Conservation (phyloP, 805 yeast species). For the Candida namnaoensis region DNA sequence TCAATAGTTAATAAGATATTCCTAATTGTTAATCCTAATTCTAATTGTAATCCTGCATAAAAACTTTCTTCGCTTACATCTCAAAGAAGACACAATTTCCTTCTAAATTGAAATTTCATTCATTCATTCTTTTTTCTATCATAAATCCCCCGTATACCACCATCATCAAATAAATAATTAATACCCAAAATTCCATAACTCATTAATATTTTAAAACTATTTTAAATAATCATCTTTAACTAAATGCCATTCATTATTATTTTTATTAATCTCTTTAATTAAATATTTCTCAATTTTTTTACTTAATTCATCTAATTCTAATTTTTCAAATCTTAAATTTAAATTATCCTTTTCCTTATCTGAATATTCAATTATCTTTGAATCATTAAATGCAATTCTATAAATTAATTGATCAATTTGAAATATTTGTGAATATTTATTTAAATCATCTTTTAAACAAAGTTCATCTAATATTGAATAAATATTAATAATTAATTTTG, state of each 20-base stretch:
- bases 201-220: neutral
- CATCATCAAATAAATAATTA: no score
- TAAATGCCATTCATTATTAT: conserved; percentile 18
- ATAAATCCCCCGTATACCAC: no score
- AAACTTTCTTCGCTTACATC: no score
- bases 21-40: no score
- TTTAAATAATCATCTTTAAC: conserved; percentile 10
- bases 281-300: conserved; percentile 1
- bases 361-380: neutral
- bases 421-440: conserved; percentile 6
- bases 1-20: no score
- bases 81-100: no score
- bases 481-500: conserved; percentile 9
- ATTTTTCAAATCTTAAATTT: neutral
- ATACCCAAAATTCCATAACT: no score
- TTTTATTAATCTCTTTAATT: conserved; percentile 4
- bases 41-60: no score
- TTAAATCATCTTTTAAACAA: conserved; percentile 6
- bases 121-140: no score
- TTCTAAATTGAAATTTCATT: no score
- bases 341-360: neutral
- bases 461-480: conserved; percentile 5
- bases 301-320: conserved; percentile 5
- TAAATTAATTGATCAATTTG: conserved; percentile 13
- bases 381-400: conserved; percentile 13